These are phyloP conservation scores for Uromyces viciae-fabae DNA, from an alignment of 1,284 basidiomycete genomes.

Conservation along the genomic window DNA sequence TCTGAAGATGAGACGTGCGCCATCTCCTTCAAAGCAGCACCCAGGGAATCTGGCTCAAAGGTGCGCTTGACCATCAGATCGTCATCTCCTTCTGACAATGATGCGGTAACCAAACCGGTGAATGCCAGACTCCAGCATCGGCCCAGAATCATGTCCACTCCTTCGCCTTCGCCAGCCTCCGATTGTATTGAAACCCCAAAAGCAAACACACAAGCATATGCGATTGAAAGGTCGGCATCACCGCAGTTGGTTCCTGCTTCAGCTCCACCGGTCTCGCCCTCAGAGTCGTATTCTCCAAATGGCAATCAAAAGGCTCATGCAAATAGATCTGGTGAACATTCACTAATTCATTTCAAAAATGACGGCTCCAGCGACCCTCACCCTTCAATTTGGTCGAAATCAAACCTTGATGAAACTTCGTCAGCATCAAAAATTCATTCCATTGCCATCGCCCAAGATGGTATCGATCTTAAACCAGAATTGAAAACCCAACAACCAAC, in stretches of 20 bases:
- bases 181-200: not conserved
- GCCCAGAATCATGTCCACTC: not conserved
- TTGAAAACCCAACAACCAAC: not conserved
- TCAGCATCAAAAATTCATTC: not conserved
- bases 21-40: not conserved
- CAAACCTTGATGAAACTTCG: not conserved
- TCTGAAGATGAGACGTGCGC: not conserved
- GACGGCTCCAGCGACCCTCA: not conserved
- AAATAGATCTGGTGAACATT: not conserved
- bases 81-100: slow-evolving; percentile 18
- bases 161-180: not conserved
- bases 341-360: not conserved
- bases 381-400: not conserved
- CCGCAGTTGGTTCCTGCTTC: not conserved
- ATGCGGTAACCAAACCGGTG: not conserved
- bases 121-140: not conserved
- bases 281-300: not conserved
- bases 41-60: slow-evolving; percentile 1
- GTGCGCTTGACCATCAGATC: slow-evolving; percentile 17
- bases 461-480: no score
- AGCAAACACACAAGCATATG: not conserved
- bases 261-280: not conserved
- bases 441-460: not conserved
- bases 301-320: no score
- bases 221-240: not conserved